Evolutionary conservation across 768 basidiomycete genomes (phyloP).

Genomic region (Trametes gibbosa): DNA sequence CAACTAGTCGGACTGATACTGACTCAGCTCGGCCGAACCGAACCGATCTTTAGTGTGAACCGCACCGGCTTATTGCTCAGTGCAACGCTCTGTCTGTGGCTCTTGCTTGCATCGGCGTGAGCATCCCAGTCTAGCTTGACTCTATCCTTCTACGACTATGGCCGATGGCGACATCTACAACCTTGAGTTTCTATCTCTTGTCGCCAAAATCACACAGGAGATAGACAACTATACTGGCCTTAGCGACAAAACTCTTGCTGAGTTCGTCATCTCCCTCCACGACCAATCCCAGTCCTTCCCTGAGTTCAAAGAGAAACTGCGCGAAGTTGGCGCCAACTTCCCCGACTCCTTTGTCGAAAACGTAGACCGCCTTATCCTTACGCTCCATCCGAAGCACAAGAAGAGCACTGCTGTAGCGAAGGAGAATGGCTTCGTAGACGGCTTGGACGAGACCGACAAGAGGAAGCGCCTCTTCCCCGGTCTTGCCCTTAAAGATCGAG

Average conservation of each 20-base stretch:
- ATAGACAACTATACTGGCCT: conserved; percentile 82
- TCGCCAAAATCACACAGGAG: conserved; percentile 90
- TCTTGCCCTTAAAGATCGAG: conserved; percentile 76
- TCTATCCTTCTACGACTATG: conserved; percentile 38
- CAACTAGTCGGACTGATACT: background rate
- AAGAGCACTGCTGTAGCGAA: conserved; percentile 38
- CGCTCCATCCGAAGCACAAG: conserved; percentile 95
- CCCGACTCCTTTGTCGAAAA: conserved; percentile 89
- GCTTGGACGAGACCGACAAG: conserved; percentile 64
- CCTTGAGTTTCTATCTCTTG: conserved; percentile 89
- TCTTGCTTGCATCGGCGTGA: background rate
- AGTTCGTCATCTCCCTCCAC: conserved; percentile 92
- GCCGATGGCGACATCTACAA: conserved; percentile 79
- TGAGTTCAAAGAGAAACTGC: conserved; percentile 80
- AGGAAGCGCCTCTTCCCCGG: conserved; percentile 89
- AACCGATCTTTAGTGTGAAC: background rate
- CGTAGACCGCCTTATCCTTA: conserved; percentile 91
- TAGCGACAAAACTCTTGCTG: conserved; percentile 91
- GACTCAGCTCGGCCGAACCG: conserved; percentile 3
- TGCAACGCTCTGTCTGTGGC: no score
- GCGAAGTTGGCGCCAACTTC: conserved; percentile 76
- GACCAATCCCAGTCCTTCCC: conserved; percentile 73
- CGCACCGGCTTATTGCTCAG: background rate
- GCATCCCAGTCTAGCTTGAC: background rate
- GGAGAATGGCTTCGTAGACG: conserved; percentile 29